Evolutionary conservation across 495 filamentous ascomycete species (phyloP), one percentile per base, ranked within the genome.

Genomic region (Pyrenopolyporus hunteri): DNA sequence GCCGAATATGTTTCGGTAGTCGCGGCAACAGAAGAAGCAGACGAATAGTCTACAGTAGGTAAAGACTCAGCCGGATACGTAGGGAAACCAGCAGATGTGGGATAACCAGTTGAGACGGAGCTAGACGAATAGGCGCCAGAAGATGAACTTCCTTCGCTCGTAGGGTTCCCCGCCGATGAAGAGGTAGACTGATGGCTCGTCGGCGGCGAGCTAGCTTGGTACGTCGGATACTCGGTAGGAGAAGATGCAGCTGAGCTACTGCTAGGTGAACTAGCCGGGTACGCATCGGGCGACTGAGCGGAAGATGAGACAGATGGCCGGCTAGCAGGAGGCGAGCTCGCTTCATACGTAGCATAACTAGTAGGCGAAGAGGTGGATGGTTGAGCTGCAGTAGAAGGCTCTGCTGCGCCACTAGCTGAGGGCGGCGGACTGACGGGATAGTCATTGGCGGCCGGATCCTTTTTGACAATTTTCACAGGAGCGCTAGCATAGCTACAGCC

Each of bases 401-500:
- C 48, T 13, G 14, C 53, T 23, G 46, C 45, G 32, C 16, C 46
- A 3, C 25, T 49, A 2, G 37, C 37, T 9, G 51, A 53, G 22
- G 16, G 25, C 35, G 42, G 47, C 0, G 49, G 5, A 10, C 54
- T 54, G 33, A 49, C 36, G 28, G 64, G 28, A 47, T 60, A 63
- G 5, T 47, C 26, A 26, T 52, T 50, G 31, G 11, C 45, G 7
- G 19, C 32, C 8, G 46, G 43, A 22, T 51, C 47, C 4, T 49
- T 58, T 35, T 54, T 68, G 7, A 35, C 56, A 25, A 60, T 19
- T 33, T 36, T 61, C 9, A 26, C 23, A 0, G 56, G 37, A 37
- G 23, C n/a, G n/a, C n/a, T n/a, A n/a, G n/a, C 42, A 29, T 53
- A 45, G 19, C 36, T 14, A 11, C 68, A 70, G 29, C 57, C 64